Percentiles rank a stretch among this genome's conserved stretches.
Evolutionary conservation across 2,329 filamentous ascomycete genomes (phyloP).

Genomic region (Camillea tinctor): DNA sequence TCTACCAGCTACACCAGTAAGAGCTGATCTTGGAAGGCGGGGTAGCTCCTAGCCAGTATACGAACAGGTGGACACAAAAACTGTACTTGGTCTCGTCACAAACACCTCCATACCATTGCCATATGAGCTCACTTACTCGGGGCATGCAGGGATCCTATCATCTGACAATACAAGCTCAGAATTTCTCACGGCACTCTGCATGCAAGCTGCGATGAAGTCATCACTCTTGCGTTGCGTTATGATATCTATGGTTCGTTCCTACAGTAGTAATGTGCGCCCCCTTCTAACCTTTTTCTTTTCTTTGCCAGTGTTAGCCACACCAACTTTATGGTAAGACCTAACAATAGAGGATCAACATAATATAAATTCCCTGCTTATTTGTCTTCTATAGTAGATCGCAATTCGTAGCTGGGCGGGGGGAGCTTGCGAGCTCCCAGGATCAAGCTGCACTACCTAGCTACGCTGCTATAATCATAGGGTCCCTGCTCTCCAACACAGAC

Average conservation of each 20-base stretch:
- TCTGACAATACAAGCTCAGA: slow-evolving; percentile 23
- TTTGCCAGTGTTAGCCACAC: slow-evolving; percentile 4
- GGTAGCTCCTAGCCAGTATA: slow-evolving; percentile 22
- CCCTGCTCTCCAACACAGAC: slow-evolving; percentile 15
- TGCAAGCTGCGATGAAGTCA: slow-evolving; percentile 25
- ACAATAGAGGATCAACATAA: background rate
- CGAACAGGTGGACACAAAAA: background rate
- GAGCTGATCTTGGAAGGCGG: slow-evolving; percentile 14
- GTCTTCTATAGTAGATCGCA: background rate
- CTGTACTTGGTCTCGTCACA: background rate
- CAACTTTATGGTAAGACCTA: slow-evolving; percentile 3
- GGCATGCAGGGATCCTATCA: slow-evolving; percentile 27
- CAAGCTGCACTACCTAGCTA: slow-evolving; percentile 13
- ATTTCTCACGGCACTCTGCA: slow-evolving; percentile 18
- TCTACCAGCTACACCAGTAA: slow-evolving; percentile 12
- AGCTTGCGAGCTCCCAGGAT: slow-evolving; percentile 1
- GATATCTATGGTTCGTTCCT: slow-evolving; percentile 4
- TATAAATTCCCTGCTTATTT: background rate
- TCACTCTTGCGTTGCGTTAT: slow-evolving; percentile 16
- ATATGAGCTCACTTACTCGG: slow-evolving; percentile 22
- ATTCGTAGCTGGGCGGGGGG: background rate
- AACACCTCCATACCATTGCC: background rate
- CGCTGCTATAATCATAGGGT: slow-evolving; percentile 15
- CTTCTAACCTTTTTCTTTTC: background rate
- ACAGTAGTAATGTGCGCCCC: background rate